Percentiles rank a stretch among this genome's conserved stretches.
These are phyloP conservation scores for Globisporangium paddicum DNA, from an alignment of 352 stramenopile species.

Conservation along the genomic window DNA sequence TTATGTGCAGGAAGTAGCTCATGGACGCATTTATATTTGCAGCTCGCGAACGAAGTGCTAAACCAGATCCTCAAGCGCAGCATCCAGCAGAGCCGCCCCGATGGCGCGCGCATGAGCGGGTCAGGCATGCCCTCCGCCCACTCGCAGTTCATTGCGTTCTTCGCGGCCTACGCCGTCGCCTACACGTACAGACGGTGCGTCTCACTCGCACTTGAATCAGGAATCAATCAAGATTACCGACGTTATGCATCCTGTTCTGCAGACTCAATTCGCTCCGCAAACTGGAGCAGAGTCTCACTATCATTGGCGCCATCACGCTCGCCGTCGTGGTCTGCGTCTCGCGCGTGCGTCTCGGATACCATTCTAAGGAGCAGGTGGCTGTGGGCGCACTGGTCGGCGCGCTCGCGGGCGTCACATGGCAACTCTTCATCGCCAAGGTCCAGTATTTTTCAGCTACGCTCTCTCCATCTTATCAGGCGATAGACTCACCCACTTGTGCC, in stretches of 20 bases:
- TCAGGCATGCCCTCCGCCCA: constrained; percentile 78
- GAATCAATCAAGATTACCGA: no score
- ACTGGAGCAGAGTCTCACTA: constrained; percentile 61
- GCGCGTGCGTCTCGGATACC: constrained; percentile 74
- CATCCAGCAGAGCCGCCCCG: constrained; percentile 64
- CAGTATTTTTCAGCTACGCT: background rate
- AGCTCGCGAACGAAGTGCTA: constrained; percentile 68
- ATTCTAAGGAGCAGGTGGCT: constrained; percentile 66
- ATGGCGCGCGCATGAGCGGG: constrained; percentile 58
- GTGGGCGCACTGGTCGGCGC: constrained; percentile 48
- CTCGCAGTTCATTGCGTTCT: constrained; percentile 81
- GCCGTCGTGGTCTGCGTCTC: constrained; percentile 62
- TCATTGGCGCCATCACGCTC: constrained; percentile 37
- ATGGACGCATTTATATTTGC: background rate
- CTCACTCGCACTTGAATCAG: background rate
- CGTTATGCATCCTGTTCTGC: background rate
- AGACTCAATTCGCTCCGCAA: constrained; percentile 49
- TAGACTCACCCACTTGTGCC: no score
- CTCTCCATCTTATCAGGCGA: background rate
- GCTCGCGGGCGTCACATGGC: constrained; percentile 44
- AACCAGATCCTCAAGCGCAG: constrained; percentile 79
- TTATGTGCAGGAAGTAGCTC: background rate
- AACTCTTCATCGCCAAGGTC: constrained; percentile 27
- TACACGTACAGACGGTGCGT: constrained; percentile 64
- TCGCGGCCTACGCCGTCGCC: constrained; percentile 58